Base-by-base conservation (phyloP, 2,329 filamentous ascomycete species). In the Clonostachys chloroleuca region DNA sequence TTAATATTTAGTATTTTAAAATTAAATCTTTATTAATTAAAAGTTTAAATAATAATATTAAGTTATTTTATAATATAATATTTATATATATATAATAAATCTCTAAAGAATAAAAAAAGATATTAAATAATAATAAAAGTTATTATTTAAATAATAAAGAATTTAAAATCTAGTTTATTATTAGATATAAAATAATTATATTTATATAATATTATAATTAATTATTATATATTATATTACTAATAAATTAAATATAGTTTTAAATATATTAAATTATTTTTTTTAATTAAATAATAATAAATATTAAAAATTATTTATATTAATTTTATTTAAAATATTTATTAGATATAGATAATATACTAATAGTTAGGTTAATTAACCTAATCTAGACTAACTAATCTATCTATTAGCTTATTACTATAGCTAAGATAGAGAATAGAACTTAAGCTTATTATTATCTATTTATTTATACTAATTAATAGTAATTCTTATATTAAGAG, bases 101-200 rank as follows among this genome's bases (percentile, higher is more conserved):
- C 40, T 41, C n/a, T 41, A 41, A 45, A 20, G 18, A 43, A 43
- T 33, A 44, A 45, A 43, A 34, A 33, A 39, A 46, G 39, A 44
- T 48, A 46, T 41, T 43, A 43, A 43, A 46, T 14, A 30, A 34
- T 30, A 39, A 40, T 43, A 12, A 4, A 45, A 45, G 42, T 36
- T 36, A 36, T 35, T 43, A 18, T 36, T 10, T 10, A 36, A 36
- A 36, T 10, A 36, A 36, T 10, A 36, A 36, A 36, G 34, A 36
- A n/a, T 36, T 36, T 36, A 36, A n/a, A n/a, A n/a, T n/a, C n/a
- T n/a, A n/a, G n/a, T n/a, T 36, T 36, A 36, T 36, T 36, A 10
- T 36, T 36, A 36, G 10, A 10, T 36, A 36, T 36, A 36, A 36
- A 36, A 10, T 36, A 36, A 10, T 10, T 36, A 36, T 10, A 36